Percentiles rank a stretch among this genome's conserved stretches.
Evolutionary conservation across 164 flowering plant species (phyloP).

Genomic region (Pachysandra terminalis): DNA sequence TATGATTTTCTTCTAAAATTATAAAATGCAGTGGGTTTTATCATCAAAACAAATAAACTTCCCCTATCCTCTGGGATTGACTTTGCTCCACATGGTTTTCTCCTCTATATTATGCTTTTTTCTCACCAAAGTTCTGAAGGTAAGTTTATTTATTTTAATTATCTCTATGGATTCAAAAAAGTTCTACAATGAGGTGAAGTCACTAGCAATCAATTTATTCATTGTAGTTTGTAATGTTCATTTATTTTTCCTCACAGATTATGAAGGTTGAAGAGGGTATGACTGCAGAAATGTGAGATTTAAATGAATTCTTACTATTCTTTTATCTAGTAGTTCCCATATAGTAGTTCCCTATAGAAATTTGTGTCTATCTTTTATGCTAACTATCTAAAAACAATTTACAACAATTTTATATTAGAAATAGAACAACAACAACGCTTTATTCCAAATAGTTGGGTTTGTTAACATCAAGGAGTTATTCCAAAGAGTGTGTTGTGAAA

Average conservation of each 20-base stretch:
- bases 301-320: constrained; percentile 5
- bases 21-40: constrained; percentile 84
- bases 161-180: background rate
- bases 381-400: background rate
- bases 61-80: constrained; percentile 94
- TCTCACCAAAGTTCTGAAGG: constrained; percentile 84
- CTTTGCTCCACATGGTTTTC: constrained; percentile 96
- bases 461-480: too few relatives aligned
- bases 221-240: background rate
- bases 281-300: constrained; percentile 86
- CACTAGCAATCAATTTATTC: background rate
- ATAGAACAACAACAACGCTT: too few relatives aligned
- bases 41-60: constrained; percentile 96
- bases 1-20: constrained; percentile 6
- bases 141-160: constrained; percentile 16
- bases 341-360: too few relatives aligned
- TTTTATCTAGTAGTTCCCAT: background rate
- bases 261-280: constrained; percentile 89
- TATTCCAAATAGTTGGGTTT: too few relatives aligned
- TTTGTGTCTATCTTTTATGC: background rate
- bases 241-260: constrained; percentile 41
- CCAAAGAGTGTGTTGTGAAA: too few relatives aligned
- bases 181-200: background rate
- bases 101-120: constrained; percentile 87
- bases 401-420: too few relatives aligned